Evolutionary conservation across 106 monocot genomes (phyloP).

Genomic region (Narthecium ossifragum): DNA sequence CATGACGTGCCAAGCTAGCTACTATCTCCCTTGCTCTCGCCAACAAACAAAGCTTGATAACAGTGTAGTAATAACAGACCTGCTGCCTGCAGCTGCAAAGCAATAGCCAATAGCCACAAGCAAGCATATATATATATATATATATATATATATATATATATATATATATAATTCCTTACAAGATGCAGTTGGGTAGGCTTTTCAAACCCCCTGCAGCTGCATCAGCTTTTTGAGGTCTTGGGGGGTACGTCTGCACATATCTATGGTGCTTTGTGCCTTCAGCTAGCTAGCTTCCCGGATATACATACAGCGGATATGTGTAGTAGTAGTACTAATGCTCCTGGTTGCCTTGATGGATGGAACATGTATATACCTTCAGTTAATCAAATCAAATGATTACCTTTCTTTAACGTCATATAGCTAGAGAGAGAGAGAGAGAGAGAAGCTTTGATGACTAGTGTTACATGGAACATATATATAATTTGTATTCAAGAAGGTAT

Average conservation of each 20-base stretch:
- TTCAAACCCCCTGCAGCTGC: background rate
- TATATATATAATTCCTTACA: background rate
- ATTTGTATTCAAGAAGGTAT: background rate
- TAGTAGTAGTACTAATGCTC: too few relatives aligned
- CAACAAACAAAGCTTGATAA: too few relatives aligned
- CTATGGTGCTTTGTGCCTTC: background rate
- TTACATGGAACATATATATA: background rate
- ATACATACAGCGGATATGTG: too few relatives aligned
- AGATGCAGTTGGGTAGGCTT: background rate
- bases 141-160: background rate
- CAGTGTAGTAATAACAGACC: too few relatives aligned
- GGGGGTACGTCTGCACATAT: too few relatives aligned
- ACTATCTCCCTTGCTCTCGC: too few relatives aligned
- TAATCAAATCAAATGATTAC: conserved; percentile 35
- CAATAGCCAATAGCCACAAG: background rate
- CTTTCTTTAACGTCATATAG: conserved; percentile 2
- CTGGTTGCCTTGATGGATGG: conserved; percentile 34
- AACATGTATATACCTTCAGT: conserved; percentile 33
- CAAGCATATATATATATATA: background rate
- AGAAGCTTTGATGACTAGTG: background rate
- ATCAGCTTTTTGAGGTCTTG: too few relatives aligned
- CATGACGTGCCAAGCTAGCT: too few relatives aligned
- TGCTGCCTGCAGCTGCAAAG: too few relatives aligned
- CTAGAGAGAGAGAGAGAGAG: conserved; percentile 13
- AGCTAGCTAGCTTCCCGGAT: too few relatives aligned